Percentiles rank a stretch among this genome's conserved stretches.
These are phyloP conservation scores for Hirschfeldia incana DNA, from an alignment of 345 rosid genomes.

Conservation along the genomic window DNA sequence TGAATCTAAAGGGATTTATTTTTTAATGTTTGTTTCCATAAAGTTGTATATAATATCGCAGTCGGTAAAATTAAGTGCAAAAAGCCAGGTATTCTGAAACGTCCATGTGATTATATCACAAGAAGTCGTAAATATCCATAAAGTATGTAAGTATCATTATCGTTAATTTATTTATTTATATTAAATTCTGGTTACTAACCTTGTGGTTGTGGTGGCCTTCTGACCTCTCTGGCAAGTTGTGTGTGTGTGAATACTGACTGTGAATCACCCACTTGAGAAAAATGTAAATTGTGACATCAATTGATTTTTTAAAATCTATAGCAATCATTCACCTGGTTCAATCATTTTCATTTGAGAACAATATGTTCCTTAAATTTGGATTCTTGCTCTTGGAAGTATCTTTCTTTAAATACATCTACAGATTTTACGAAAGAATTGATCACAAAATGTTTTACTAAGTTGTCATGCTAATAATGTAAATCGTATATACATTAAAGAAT, in stretches of 20 bases:
- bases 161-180: background rate
- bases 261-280: constrained; percentile 13
- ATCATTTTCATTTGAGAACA: constrained; percentile 19
- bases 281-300: background rate
- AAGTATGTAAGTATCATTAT: background rate
- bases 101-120: constrained; percentile 36
- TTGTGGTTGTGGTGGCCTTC: constrained; percentile 24
- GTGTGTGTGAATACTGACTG: constrained; percentile 10
- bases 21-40: background rate
- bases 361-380: constrained; percentile 4
- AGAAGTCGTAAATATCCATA: constrained; percentile 9
- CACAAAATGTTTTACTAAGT: background rate
- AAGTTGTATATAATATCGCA: background rate
- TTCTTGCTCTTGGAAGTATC: constrained; percentile 34
- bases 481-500: background rate
- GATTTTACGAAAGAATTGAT: background rate
- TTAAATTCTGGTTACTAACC: constrained; percentile 22
- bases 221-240: constrained; percentile 29
- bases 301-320: constrained; percentile 21
- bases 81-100: constrained; percentile 36
- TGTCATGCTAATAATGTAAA: background rate
- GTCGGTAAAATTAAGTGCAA: constrained; percentile 29
- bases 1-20: background rate
- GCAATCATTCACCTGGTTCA: constrained; percentile 25
- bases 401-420: constrained; percentile 3